Percentiles rank a stretch among this genome's conserved stretches.
Evolutionary conservation across 202 grass and related monocot genomes (phyloP).

Genomic region (Cymbopogon flexuosus): DNA sequence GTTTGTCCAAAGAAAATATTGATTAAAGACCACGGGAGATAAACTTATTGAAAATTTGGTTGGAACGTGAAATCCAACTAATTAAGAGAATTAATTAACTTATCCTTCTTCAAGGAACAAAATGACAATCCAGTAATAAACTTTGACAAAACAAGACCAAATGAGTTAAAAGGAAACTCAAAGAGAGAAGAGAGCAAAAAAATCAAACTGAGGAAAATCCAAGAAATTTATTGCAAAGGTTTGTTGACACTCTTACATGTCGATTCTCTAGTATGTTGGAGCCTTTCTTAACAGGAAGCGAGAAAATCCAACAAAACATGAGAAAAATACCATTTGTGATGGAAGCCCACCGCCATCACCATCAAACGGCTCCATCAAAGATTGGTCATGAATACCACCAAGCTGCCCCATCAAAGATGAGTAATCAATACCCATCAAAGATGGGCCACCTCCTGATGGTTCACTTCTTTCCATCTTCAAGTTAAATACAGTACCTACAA

Average conservation of each 20-base stretch:
- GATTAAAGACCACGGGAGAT: neutral
- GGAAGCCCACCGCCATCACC: neutral
- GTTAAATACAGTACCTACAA: neutral
- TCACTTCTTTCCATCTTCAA: neutral
- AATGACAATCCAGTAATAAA: neutral
- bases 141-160: neutral
- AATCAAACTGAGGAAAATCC: neutral
- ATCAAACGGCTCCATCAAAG: neutral
- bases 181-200: neutral
- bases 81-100: neutral
- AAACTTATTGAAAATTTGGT: neutral
- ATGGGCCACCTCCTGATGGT: neutral
- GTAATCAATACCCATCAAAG: neutral
- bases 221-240: neutral
- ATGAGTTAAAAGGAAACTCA: neutral
- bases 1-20: neutral
- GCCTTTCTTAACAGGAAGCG: neutral
- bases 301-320: neutral
- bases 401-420: neutral
- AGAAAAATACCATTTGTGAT: slow-evolving; percentile 17
- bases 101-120: neutral
- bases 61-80: neutral
- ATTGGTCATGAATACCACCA: neutral
- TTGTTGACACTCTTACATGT: too few relatives aligned
- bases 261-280: neutral